Conservation (phyloP, 768 basidiomycete species). For the Podaxis rugospora region DNA sequence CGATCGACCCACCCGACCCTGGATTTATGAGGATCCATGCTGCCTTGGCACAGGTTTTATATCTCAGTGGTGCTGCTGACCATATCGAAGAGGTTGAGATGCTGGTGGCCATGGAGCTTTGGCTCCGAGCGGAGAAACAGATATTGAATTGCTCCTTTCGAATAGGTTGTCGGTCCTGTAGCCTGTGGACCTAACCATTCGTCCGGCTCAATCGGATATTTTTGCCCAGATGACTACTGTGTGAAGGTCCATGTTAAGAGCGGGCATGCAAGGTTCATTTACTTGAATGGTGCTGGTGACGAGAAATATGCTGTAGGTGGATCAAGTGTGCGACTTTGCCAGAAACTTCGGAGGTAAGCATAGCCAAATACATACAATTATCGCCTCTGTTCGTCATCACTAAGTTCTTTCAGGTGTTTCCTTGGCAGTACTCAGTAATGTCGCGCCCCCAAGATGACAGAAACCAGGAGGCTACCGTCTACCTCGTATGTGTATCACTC, state of each 20-base stretch:
- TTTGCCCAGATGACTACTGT: too few species aligned
- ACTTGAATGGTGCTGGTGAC: too few species aligned
- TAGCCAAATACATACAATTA: background rate
- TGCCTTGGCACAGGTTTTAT: slow-evolving; percentile 18
- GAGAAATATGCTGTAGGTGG: too few species aligned
- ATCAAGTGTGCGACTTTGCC: background rate
- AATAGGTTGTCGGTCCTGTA: background rate
- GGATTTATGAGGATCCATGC: slow-evolving; percentile 17
- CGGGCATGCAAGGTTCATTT: too few species aligned
- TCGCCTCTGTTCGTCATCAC: background rate
- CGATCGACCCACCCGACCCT: slow-evolving; percentile 13
- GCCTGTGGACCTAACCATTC: too few species aligned
- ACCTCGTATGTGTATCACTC: slow-evolving; percentile 47
- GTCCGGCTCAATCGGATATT: too few species aligned
- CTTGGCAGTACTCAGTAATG: slow-evolving; percentile 28
- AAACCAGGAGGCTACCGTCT: slow-evolving; percentile 90
- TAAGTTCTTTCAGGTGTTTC: background rate
- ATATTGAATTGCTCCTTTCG: background rate
- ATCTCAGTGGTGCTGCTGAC: slow-evolving; percentile 8
- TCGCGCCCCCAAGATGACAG: slow-evolving; percentile 81
- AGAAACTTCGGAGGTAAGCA: background rate
- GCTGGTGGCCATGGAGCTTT: background rate
- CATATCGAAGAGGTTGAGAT: background rate
- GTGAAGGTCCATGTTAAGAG: too few species aligned
- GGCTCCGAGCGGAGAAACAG: background rate